These are phyloP conservation scores for Lachancea sp. DNA, from an alignment of 805 yeast species.

Conservation along the genomic window DNA sequence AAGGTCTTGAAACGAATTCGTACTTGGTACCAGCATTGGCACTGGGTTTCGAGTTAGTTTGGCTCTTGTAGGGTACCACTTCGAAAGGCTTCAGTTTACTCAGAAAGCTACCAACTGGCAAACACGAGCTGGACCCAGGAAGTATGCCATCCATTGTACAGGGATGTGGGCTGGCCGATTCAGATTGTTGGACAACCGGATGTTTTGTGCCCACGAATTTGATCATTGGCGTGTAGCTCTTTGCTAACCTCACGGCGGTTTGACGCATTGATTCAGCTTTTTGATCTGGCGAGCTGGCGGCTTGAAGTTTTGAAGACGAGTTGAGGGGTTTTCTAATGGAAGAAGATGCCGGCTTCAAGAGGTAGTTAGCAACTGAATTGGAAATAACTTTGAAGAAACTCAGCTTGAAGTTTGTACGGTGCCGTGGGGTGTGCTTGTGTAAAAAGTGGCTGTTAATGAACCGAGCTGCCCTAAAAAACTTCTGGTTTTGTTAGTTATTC, in stretches of 20 bases:
- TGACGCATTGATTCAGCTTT: conserved; percentile 27
- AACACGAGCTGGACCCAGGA: conserved; percentile 28
- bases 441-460: too few species aligned
- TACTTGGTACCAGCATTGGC: conserved; percentile 16
- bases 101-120: conserved; percentile 18
- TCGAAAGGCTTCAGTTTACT: conserved; percentile 37
- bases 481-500: too few species aligned
- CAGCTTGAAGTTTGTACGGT: conserved; percentile 12
- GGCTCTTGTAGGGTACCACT: conserved; percentile 36
- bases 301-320: not conserved
- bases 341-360: conserved; percentile 12
- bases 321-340: conserved; percentile 6
- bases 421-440: not conserved
- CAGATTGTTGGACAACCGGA: conserved; percentile 37
- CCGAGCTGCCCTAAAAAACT: too few species aligned
- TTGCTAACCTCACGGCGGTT: conserved; percentile 21
- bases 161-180: conserved; percentile 21
- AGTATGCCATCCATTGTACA: conserved; percentile 25
- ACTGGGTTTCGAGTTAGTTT: too few species aligned
- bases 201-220: conserved; percentile 84
- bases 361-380: conserved; percentile 14
- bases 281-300: not conserved
- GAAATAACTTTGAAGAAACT: conserved; percentile 11
- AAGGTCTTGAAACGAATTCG: conserved; percentile 32
- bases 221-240: conserved; percentile 58